Base-by-base conservation (phyloP, 768 basidiomycete species). In the Hebeloma cylindrosporum region DNA sequence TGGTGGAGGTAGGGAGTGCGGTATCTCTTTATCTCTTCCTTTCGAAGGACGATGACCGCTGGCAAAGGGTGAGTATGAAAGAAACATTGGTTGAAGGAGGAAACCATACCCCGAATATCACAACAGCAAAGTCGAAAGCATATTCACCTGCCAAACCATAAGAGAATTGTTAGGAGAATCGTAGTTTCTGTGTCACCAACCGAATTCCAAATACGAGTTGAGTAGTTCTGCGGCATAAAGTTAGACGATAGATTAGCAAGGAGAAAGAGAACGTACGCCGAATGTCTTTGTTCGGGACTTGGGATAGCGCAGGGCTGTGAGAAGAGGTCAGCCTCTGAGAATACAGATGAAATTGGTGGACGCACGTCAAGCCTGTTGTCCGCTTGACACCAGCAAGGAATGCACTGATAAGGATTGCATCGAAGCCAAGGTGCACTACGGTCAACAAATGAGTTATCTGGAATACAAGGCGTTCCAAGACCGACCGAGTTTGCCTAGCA, bases 271-370 rank as follows among this genome's bases (percentile, higher is more conserved):
- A 77, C 89, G 67, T 63, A 93, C 91, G 83, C 32, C 91, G 83
- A 22, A 93, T 58, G 56, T 94, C 91, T 63, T 93, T 94, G 75
- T 93, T 93, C 3, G 87, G 85, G 1, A 94, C 83, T 54, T 79
- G 78, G 3, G 78, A 68, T 7, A 94, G 65, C 11, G 83, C 83
- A 29, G 87, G 90, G 7, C 90, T 93, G 45, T n/a, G 32, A 22
- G 18, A 30, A 23, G 9, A 17, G 5, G 17, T 26, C 29, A 25
- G 22, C 36, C 49, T 33, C 31, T 47, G 45, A 18, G 17, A 9
- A 32, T 20, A 30, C 5, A 31, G 17, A 16, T 31, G 20, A 29
- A 17, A 20, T 23, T 23, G 25, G 29, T 36, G 3, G 10, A 73
- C 85, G 45, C 69, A 92, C 91, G 92, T 91, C 48, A 94, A 65